These are phyloP conservation scores for Trichoderma semiorbis DNA, from an alignment of 2,329 filamentous ascomycete genomes.

Conservation along the genomic window DNA sequence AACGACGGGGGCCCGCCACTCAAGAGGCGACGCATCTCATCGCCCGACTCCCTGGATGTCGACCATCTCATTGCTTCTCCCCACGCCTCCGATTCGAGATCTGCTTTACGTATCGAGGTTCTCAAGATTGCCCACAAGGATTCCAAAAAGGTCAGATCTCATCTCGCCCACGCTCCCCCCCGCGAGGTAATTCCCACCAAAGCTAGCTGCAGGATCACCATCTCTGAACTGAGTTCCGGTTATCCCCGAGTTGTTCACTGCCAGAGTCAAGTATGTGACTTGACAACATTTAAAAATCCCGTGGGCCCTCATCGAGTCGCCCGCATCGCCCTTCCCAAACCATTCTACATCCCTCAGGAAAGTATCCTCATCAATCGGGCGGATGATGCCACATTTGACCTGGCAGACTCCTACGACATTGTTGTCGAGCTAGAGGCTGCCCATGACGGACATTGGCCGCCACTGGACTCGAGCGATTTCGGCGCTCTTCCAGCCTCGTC, in stretches of 20 bases:
- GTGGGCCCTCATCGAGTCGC: conserved; percentile 45
- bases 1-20: conserved; percentile 38
- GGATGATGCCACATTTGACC: conserved; percentile 45
- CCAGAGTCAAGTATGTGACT: conserved; percentile 52
- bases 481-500: conserved; percentile 26
- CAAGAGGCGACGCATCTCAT: conserved; percentile 50
- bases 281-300: conserved; percentile 49
- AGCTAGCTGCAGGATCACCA: conserved; percentile 38
- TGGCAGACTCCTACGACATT: conserved; percentile 50
- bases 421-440: conserved; percentile 52
- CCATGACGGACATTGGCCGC: conserved; percentile 51
- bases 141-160: conserved; percentile 35
- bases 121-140: conserved; percentile 52
- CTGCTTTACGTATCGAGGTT: conserved; percentile 50
- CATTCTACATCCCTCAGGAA: conserved; percentile 52
- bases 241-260: conserved; percentile 47
- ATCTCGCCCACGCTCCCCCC: conserved; percentile 29
- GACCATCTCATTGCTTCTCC: conserved; percentile 35
- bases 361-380: conserved; percentile 48
- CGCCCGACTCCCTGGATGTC: conserved; percentile 33
- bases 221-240: conserved; percentile 34
- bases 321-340: conserved; percentile 45
- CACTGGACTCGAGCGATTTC: conserved; percentile 39
- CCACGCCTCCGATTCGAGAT: conserved; percentile 32
- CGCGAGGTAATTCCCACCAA: conserved; percentile 32